phyloP scores from a whole-genome alignment of 345 rosid species.

The Pistacia atlantica region DNA sequence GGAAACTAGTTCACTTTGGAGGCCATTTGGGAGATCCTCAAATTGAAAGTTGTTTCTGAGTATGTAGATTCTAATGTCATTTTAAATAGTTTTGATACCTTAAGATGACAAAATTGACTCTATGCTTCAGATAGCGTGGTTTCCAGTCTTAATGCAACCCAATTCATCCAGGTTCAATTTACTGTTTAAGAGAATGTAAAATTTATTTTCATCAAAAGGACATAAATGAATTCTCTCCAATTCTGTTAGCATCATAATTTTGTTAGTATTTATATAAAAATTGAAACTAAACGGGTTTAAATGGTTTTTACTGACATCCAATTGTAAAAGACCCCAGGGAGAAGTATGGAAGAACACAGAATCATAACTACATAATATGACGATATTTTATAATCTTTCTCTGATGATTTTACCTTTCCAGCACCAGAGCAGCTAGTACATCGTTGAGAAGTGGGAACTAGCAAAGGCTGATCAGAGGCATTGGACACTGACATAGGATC shows the following conservation, averaged over 20 bases:
- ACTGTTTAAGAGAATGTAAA: background rate
- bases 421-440: constrained; percentile 90
- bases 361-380: constrained; percentile 4
- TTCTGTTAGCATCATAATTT: background rate
- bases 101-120: background rate
- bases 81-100: background rate
- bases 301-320: constrained; percentile 2
- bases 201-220: background rate
- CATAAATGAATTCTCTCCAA: background rate
- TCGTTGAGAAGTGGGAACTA: constrained; percentile 60
- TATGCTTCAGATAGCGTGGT: background rate
- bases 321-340: background rate
- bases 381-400: background rate
- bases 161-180: too few relatives aligned
- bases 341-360: background rate
- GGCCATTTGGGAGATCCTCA: too few relatives aligned
- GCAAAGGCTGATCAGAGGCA: constrained; percentile 52
- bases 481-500: constrained; percentile 55
- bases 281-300: background rate
- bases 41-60: too few relatives aligned
- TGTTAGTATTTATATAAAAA: background rate
- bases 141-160: too few relatives aligned
- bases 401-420: constrained; percentile 61
- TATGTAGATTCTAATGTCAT: background rate
- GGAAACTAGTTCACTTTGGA: background rate